Evolutionary conservation across 2,329 filamentous ascomycete species (phyloP), one percentile per base, ranked within the genome.

Genomic region (Fusarium pininemorale): DNA sequence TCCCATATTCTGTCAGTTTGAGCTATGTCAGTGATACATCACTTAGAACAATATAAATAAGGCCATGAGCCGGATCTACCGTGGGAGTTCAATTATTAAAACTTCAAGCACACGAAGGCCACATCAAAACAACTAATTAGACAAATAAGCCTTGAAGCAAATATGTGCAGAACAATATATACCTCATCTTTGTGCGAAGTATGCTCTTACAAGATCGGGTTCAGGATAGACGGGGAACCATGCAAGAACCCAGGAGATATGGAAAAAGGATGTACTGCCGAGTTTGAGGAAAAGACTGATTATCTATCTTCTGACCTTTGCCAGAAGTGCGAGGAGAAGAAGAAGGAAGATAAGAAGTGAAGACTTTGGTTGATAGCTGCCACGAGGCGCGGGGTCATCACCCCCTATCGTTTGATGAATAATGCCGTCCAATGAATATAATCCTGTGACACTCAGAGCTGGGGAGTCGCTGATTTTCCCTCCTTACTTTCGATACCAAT

Each of bases 71-170:
- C 4, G 3, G 8, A 10, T 38, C 24, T 39, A 0, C 10, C 3
- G 6, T 53, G 14, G 3, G 22, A 28, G 3, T 7, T 3, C 2
- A 28, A 16, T 1, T 13, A 0, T 7, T 1, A 13, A 14, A 16
- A 16, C 4, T n/a, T 16, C 5, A 16, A 16, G 14, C 4, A 28
- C 3, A 35, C 9, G 1, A 28, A 16, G 6, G 5, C 2, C 14
- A 5, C 14, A 28, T 38, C 2, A 28, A 28, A 12, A 16, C 5
- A 18, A 5, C 14, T 0, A 6, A 15, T 7, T 38, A 6, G 2
- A 6, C 18, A 6, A 22, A 13, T 16, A 54, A 10, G 13, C 2
- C 5, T 18, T 18, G 4, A 9, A 18, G 10, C 6, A 12, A n/a
- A 5, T 10, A 54, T 54, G 51, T 54, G 51, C 20, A 54, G 35